These are phyloP conservation scores for Alternaria angustiovoidea DNA, from an alignment of 2,329 filamentous ascomycete species.

Conservation along the genomic window DNA sequence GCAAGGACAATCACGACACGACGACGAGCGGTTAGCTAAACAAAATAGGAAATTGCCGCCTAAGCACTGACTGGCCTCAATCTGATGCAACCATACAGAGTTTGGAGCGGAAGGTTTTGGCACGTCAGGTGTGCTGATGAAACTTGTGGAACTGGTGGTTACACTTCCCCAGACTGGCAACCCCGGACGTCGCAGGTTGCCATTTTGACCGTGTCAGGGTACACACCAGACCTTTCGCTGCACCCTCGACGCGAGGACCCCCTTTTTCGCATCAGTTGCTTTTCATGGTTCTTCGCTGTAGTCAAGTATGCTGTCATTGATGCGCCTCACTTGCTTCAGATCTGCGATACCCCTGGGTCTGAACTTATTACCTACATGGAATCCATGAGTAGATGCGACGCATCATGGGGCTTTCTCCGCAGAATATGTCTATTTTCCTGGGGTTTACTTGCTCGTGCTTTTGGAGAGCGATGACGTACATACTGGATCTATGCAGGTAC, in stretches of 20 bases:
- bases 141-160: constrained; percentile 8
- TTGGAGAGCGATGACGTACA: constrained; percentile 12
- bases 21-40: constrained; percentile 9
- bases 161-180: constrained; percentile 17
- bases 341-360: not conserved
- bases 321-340: constrained; percentile 1
- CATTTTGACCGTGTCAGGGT: not conserved
- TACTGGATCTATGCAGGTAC: constrained; percentile 18
- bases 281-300: constrained; percentile 14
- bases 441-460: constrained; percentile 5
- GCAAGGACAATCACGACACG: not conserved
- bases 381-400: not conserved
- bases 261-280: not conserved
- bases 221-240: not conserved
- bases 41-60: constrained; percentile 11
- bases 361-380: constrained; percentile 3
- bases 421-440: constrained; percentile 9
- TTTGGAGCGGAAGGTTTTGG: constrained; percentile 10
- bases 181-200: constrained; percentile 8
- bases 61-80: not conserved
- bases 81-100: constrained; percentile 1
- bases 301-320: not conserved
- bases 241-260: constrained; percentile 2
- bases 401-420: constrained; percentile 9
- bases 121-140: constrained; percentile 13